These are phyloP conservation scores for Yamagishiella unicocca DNA, from an alignment of 139 green algal species.

Conservation along the genomic window DNA sequence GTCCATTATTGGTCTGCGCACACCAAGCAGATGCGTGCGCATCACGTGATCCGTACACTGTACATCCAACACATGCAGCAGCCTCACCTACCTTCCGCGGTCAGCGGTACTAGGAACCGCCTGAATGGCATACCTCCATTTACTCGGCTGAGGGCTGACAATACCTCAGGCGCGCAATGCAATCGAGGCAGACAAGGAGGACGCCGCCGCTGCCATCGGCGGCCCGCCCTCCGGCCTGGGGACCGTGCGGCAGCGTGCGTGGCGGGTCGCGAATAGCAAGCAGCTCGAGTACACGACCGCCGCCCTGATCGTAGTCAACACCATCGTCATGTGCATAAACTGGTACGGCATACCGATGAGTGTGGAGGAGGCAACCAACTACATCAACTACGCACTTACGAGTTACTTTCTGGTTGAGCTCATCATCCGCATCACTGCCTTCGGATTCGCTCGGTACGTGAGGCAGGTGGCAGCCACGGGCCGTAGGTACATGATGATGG, in stretches of 20 bases:
- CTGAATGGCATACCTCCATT: no score
- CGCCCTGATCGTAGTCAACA: conserved; percentile 55
- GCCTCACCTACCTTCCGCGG: no score
- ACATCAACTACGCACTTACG: conserved; percentile 73
- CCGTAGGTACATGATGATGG: no score
- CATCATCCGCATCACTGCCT: conserved; percentile 46
- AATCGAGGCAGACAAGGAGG: not conserved
- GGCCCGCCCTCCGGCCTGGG: not conserved
- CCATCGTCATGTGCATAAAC: conserved; percentile 52
- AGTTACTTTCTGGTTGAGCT: conserved; percentile 68
- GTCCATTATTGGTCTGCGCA: no score
- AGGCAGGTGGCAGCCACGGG: not conserved
- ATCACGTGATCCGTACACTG: no score
- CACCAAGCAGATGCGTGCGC: no score
- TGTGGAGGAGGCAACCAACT: conserved; percentile 46
- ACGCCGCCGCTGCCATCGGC: not conserved
- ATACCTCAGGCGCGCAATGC: no score
- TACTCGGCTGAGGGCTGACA: no score
- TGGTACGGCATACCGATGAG: conserved; percentile 58
- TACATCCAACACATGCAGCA: no score
- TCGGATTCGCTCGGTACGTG: not conserved
- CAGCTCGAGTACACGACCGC: not conserved
- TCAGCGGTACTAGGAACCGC: no score
- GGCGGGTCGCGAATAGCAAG: not conserved
- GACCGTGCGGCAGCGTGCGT: not conserved